Conservation (phyloP, 208 protist species). For the Giardia muris region DNA sequence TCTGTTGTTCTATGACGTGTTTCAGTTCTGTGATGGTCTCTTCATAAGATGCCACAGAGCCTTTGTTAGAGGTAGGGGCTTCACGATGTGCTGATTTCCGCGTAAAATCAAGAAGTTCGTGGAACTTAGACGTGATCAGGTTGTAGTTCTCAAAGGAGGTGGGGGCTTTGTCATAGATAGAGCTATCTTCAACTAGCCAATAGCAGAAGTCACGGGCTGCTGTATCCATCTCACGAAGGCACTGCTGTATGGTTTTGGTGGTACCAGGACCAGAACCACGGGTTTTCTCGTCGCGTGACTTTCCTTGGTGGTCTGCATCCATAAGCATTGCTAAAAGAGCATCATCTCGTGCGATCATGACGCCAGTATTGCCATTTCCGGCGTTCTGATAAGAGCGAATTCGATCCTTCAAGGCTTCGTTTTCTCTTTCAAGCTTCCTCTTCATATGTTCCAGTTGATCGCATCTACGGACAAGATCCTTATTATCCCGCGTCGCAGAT, state of each 20-base stretch:
- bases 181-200: background rate
- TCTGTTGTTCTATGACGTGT: too few species aligned
- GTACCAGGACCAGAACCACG: background rate
- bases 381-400: background rate
- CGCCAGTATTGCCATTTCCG: background rate
- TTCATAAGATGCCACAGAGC: too few species aligned
- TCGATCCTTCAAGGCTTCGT: background rate
- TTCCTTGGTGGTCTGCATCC: background rate
- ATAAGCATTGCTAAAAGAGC: background rate
- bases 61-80: too few species aligned
- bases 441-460: background rate
- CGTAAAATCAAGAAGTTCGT: too few species aligned
- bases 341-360: background rate
- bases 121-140: too few species aligned
- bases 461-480: background rate
- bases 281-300: background rate
- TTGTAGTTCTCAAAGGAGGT: background rate
- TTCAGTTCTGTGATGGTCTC: too few species aligned
- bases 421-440: background rate
- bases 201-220: background rate
- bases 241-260: background rate
- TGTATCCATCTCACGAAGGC: background rate
- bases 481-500: background rate
- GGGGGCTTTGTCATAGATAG: slow-evolving; percentile 4
- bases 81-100: too few species aligned